Evolutionary conservation across 1,284 basidiomycete species (phyloP), one percentile per base, ranked within the genome.

Genomic region (Cerioporus squamosus): DNA sequence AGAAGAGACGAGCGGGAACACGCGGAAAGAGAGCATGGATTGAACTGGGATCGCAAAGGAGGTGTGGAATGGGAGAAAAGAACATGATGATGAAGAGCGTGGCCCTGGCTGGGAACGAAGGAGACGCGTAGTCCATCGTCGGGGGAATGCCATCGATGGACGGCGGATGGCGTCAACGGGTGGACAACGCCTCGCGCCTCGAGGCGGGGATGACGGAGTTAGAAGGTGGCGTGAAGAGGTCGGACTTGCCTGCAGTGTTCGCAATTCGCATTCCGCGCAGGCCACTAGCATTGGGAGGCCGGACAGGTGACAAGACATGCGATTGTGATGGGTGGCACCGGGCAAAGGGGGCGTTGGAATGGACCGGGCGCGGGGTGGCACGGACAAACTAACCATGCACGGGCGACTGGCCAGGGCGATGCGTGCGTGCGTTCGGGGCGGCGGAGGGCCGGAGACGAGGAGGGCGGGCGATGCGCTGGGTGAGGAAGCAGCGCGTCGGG

Each of bases 151-250:
- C 33, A 53, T 44, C 26, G 14, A 53, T 38, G 51, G 33, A 15
- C 14, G 40, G 33, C 14, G 40, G 33, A 55, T 47, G 36, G 29
- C 18, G 52, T 47, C 46, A 61, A 36, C 8, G 51, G 26, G 18
- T 45, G 7, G 55, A 18, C 52, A 31, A 53, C 44, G 22, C 6
- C 26, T 39, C 31, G 23, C 3, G 53, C 55, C 60, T 55, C 55
- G 60, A 61, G 60, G 60, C 52, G 55, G 55, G 44, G 17, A 42
- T 44, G 52, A 57, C 55, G 59, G 59, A 55, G 55, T 53, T 60
- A 51, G 55, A 54, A 60, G 38, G 44, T 20, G 31, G 33, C 33
- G 33, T 36, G 33, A 36, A 36, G 33, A 36, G 33, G 29, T 29
- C 29, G 29, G 8, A 29, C n/a, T n/a, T n/a, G n/a, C n/a, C n/a